Conservation (phyloP, 2,329 filamentous ascomycete species). For the Diaporthe vaccinii region DNA sequence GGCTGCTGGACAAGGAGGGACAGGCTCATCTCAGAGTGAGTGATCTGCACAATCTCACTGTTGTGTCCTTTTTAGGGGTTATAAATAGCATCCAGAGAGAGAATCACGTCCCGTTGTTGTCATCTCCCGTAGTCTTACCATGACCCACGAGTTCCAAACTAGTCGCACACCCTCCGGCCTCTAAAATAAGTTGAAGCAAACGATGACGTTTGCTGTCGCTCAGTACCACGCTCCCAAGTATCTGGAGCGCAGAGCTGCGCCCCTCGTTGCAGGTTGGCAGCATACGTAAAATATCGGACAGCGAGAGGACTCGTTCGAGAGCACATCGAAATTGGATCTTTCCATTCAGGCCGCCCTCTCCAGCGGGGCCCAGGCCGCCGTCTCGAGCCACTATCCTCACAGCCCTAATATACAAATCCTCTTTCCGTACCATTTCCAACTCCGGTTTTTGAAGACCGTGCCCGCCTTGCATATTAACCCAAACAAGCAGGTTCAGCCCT, state of each 20-base stretch:
- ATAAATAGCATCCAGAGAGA: not conserved
- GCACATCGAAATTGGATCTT: slow-evolving; percentile 28
- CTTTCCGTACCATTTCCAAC: slow-evolving; percentile 34
- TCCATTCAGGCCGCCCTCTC: slow-evolving; percentile 26
- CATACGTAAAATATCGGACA: too few species aligned
- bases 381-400: slow-evolving; percentile 29
- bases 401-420: slow-evolving; percentile 37
- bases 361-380: slow-evolving; percentile 16
- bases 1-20: not conserved
- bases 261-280: too few species aligned
- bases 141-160: not conserved
- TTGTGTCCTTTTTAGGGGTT: not conserved
- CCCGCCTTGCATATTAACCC: slow-evolving; percentile 23
- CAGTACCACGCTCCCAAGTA: too few species aligned
- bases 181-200: not conserved
- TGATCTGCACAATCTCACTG: not conserved
- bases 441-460: slow-evolving; percentile 19
- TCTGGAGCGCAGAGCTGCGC: not conserved
- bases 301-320: not conserved
- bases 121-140: not conserved
- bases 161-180: too few species aligned
- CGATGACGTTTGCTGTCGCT: not conserved
- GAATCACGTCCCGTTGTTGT: not conserved
- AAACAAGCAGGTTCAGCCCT: slow-evolving; percentile 29
- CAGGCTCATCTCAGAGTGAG: not conserved